Base-by-base conservation (phyloP, 2,329 filamentous ascomycete genomes). In the Fusarium pilosicola region DNA sequence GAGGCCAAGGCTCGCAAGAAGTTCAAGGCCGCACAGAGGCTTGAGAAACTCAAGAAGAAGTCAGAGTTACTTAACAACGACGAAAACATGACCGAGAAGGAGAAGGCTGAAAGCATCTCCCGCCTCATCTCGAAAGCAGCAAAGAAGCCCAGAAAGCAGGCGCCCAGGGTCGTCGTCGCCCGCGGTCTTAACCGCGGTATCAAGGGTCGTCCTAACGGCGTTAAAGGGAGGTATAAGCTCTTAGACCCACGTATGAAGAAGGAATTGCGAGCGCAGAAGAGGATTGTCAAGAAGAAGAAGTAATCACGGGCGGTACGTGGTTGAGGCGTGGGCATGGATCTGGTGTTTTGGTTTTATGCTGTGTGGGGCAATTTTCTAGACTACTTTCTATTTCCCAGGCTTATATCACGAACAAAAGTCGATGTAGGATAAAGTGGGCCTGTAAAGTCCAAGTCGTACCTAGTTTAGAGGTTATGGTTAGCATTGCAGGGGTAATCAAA, bases 21-120 rank as follows among this genome's bases (percentile, higher is more conserved):
- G 86, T 92, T 97, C 84, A 97, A 97, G 88, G 92, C 95, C 14
- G 96, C 94, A 2, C 94, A 97, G 83, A 89, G 90, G 65, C 85
- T 99, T 36, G 96, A 99, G 88, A 98, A 97, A 86, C 86, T 99
- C 73, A 94, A 95, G 86, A 97, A 97, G 91, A 99, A 99, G 89
- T 94, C 91, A n/a, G 95, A 97, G 44, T 85, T 97, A 77, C 85
- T 99, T 57, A 92, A 92, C 26, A 94, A 95, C 66, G 96, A 97
- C 76, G 96, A 98, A 81, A 93, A 93, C 57, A 90, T 98, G 87
- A 97, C 93, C 20, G 96, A 99, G 86, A 95, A 95, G 84, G 97
- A 99, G 83, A 99, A 99, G 88, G 94, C 95, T 6, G 90, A 91
- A 73, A 92, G 89, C 70, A 98, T 99, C 78, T 84, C 90, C 32